Evolutionary conservation across 495 filamentous ascomycete species (phyloP).

Genomic region (Neurospora sublineolata): DNA sequence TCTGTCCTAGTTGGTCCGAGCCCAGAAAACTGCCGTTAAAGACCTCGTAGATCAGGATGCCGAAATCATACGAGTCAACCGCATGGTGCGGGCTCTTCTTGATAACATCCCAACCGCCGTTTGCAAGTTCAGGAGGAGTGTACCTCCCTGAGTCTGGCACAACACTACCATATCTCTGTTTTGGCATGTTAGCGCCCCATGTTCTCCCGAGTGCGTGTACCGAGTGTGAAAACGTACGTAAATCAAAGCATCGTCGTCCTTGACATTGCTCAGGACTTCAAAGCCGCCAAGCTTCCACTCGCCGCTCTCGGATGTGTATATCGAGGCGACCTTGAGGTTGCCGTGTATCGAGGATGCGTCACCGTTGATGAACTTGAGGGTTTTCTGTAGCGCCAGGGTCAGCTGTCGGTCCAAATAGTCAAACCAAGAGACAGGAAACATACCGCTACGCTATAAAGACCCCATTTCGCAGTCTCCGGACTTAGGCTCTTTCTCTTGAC

Average conservation of each 20-base stretch:
- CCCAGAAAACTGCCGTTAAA: conserved; percentile 75
- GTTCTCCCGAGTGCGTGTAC: neutral
- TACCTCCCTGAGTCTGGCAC: conserved; percentile 74
- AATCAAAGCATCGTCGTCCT: conserved; percentile 85
- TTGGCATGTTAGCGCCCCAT: conserved; percentile 1
- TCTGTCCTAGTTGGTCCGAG: conserved; percentile 65
- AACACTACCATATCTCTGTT: conserved; percentile 70
- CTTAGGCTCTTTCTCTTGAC: conserved; percentile 72
- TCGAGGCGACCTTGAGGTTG: conserved; percentile 66
- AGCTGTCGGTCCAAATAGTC: neutral
- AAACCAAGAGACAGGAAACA: conserved; percentile 8
- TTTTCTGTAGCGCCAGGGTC: conserved; percentile 44
- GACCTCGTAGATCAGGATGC: conserved; percentile 72
- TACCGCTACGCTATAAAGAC: conserved; percentile 75
- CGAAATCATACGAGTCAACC: conserved; percentile 79
- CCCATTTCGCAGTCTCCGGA: conserved; percentile 92
- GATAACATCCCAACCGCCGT: conserved; percentile 76
- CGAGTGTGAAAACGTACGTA: conserved; percentile 45
- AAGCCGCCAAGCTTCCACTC: conserved; percentile 96
- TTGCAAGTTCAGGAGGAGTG: conserved; percentile 74
- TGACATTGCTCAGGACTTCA: conserved; percentile 85
- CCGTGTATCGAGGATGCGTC: conserved; percentile 88
- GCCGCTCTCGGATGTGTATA: conserved; percentile 88
- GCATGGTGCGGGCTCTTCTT: conserved; percentile 73
- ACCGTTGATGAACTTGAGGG: conserved; percentile 88